Evolutionary conservation across 2,329 filamentous ascomycete genomes (phyloP).

Genomic region (Colletotrichum sp.): DNA sequence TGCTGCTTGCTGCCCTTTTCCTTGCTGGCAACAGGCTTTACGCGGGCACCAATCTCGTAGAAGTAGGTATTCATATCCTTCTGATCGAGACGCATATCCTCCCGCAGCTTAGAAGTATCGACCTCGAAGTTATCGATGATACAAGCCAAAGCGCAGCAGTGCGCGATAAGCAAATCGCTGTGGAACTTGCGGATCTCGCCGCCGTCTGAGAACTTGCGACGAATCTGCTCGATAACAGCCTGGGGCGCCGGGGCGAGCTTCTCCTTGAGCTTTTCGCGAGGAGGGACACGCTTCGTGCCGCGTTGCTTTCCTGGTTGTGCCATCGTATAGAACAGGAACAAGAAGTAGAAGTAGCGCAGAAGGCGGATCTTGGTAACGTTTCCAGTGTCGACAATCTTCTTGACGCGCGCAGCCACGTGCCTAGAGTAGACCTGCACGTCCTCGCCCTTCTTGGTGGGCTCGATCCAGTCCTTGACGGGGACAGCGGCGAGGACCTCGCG

Average conservation of each 20-base stretch:
- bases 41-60: constrained; percentile 74
- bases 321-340: constrained; percentile 58
- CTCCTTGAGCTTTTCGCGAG: constrained; percentile 65
- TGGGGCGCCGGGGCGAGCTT: constrained; percentile 63
- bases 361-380: constrained; percentile 61
- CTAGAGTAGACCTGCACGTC: constrained; percentile 62
- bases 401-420: constrained; percentile 70
- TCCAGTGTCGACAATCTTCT: constrained; percentile 42
- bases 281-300: constrained; percentile 57
- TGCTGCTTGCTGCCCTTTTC: constrained; percentile 55
- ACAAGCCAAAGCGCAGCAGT: constrained; percentile 73
- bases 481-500: constrained; percentile 70
- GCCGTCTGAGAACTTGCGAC: constrained; percentile 70
- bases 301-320: constrained; percentile 51
- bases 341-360: constrained; percentile 63
- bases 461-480: constrained; percentile 76
- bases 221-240: constrained; percentile 68
- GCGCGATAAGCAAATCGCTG: constrained; percentile 73
- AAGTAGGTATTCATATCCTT: constrained; percentile 76
- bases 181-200: constrained; percentile 74
- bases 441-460: constrained; percentile 64
- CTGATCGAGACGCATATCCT: constrained; percentile 75
- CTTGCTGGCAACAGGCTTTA: constrained; percentile 65
- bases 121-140: constrained; percentile 77
- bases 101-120: constrained; percentile 70